Evolutionary conservation across 2,329 filamentous ascomycete species (phyloP).

Genomic region (Westerdykella ornata): DNA sequence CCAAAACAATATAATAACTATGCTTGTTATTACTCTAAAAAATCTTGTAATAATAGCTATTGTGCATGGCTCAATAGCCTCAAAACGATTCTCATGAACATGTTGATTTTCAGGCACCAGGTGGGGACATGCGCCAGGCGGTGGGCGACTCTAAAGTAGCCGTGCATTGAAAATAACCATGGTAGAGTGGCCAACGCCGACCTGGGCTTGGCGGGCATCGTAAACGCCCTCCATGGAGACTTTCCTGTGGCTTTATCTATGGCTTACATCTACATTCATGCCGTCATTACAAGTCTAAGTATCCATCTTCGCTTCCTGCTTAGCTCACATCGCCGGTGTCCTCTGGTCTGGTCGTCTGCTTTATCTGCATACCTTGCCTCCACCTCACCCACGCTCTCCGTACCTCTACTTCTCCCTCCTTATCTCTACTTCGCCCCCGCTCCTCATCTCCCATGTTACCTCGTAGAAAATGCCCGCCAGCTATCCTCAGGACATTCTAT

Average conservation of each 20-base stretch:
- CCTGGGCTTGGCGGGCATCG: no score
- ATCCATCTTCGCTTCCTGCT: no score
- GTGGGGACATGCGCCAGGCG: background rate
- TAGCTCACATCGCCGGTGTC: no score
- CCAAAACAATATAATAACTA: background rate
- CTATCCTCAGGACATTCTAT: no score
- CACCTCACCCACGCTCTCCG: background rate
- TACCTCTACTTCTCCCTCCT: slow-evolving; percentile 48
- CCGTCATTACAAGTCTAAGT: no score
- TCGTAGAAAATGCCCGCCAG: no score
- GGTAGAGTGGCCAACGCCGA: no score
- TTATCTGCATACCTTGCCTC: background rate
- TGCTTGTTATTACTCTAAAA: background rate
- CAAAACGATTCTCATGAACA: background rate
- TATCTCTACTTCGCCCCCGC: slow-evolving; percentile 38
- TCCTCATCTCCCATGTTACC: background rate
- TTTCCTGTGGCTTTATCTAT: no score
- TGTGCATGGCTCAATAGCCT: background rate
- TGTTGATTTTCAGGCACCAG: background rate
- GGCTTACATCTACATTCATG: no score
- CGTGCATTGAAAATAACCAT: no score
- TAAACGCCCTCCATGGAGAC: no score
- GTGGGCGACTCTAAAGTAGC: background rate
- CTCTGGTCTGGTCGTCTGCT: no score
- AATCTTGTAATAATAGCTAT: background rate